Evolutionary conservation across 805 yeast species (phyloP), one percentile per base, ranked within the genome.

Genomic region (Hanseniaspora pseudoguilliermondii): DNA sequence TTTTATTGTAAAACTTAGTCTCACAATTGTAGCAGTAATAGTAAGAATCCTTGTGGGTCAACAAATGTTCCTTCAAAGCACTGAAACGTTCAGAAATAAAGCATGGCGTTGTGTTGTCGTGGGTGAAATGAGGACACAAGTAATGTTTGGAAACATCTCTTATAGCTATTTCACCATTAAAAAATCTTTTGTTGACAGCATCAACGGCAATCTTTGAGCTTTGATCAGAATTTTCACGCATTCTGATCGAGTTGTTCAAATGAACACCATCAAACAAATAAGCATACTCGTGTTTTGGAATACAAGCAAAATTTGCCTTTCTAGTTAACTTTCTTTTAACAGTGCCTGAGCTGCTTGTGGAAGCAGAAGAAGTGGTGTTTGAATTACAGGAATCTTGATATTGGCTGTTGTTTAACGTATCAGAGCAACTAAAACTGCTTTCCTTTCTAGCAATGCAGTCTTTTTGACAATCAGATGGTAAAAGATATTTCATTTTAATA

Each of bases 61-160:
- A 46, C 11, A 53, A 32, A 39, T 53, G 56, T 13, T 53, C 56
- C 27, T 53, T 53, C 20, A 53, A 40, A 10, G 56, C 56, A 35
- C 50, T 39, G 18, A 27, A 48, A 20, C 56, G 38, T 6, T 53
- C 56, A 23, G 56, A 53, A 8, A 53, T 53, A 39, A 53, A 53
- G 9, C 56, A 53, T 13, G 48, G 50, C 10, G 48, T 53, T 20
- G 41, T 44, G 36, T 53, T 39, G 34, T 44, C 10, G 16, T 21
- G 40, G n/a, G 47, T 53, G 11, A 44, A 38, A 15, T 46, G 50
- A 9, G 56, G 56, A 21, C 56, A 53, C 21, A 53, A 25, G 34
- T 34, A 53, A 36, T 53, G 42, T 32, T 53, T 53, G 5, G 56
- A 46, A 5, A 53, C 34, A 23, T 53, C 47, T 11, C 35, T 43